Percentiles rank a stretch among this genome's conserved stretches.
Conservation (phyloP, 495 filamentous ascomycete genomes). For the Paragyromitra xinjiangensis region DNA sequence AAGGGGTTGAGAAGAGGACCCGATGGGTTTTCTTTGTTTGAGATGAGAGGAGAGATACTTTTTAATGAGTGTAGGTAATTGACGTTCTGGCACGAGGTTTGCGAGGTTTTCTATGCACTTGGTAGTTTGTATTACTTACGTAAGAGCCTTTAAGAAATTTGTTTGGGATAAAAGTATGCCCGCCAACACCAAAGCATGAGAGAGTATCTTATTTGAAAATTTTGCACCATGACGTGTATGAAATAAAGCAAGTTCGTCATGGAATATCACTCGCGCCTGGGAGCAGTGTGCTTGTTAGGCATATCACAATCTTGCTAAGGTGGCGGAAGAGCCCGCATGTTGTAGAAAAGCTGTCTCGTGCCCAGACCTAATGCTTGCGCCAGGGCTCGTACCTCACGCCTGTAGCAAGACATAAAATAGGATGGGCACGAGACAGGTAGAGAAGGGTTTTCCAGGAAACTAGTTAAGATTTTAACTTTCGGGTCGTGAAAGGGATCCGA, state of each 20-base stretch:
- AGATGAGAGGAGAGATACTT: constrained; percentile 1
- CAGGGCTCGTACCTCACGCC: no score
- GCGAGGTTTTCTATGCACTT: not conserved
- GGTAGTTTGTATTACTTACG: not conserved
- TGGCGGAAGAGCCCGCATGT: not conserved
- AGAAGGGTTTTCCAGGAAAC: no score
- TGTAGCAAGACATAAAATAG: no score
- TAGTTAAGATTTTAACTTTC: no score
- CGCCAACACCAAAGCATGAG: not conserved
- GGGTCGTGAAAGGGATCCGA: no score
- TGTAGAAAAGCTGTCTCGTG: no score
- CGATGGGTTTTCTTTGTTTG: not conserved
- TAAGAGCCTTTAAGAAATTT: not conserved
- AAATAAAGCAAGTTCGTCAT: not conserved
- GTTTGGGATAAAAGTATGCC: not conserved
- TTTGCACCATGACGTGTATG: not conserved
- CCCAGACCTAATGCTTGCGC: no score
- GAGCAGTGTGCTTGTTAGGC: not conserved
- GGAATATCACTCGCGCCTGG: not conserved
- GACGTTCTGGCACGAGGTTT: not conserved
- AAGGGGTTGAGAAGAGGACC: constrained; percentile 27
- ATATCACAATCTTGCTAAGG: not conserved
- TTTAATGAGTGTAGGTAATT: constrained; percentile 29
- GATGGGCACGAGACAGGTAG: no score
- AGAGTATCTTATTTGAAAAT: not conserved